A percentile compares a stretch with the other conserved stretches of the same genome.
phyloP scores from a whole-genome alignment of 441 rosid genomes.

The Francoa sonchifolia region DNA sequence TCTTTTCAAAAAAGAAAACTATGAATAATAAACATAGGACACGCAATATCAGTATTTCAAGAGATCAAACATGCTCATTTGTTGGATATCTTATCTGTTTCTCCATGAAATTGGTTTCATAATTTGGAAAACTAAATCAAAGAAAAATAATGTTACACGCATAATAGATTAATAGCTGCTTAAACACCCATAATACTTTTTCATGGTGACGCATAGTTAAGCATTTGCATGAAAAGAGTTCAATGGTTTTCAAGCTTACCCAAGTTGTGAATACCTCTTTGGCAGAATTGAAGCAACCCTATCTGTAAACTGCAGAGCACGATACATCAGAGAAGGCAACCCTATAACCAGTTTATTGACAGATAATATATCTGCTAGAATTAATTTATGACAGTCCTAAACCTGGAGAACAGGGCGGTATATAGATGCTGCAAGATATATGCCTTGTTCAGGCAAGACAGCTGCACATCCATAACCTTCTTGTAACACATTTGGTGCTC shows the following conservation, averaged over 20 bases:
- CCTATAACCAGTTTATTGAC: neutral
- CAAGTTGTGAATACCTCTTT: conserved; percentile 68
- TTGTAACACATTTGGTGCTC: conserved; percentile 61
- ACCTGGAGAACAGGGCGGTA: conserved; percentile 96
- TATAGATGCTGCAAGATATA: conserved; percentile 86
- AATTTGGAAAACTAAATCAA: too few species aligned
- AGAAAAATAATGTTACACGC: too few species aligned
- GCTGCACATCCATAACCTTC: conserved; percentile 98
- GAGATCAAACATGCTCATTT: too few species aligned
- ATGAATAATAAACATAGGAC: too few species aligned
- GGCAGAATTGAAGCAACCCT: conserved; percentile 81
- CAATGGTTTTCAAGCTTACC: conserved; percentile 38
- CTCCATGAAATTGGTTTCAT: too few species aligned
- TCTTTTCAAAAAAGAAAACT: too few species aligned
- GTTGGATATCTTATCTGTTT: too few species aligned
- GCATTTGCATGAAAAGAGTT: conserved; percentile 4
- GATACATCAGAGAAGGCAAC: conserved; percentile 17
- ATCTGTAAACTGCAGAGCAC: conserved; percentile 76
- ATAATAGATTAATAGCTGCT: neutral
- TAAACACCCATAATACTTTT: neutral
- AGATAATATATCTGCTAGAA: conserved; percentile 4
- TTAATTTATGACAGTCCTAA: conserved; percentile 12
- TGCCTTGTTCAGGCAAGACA: conserved; percentile 95
- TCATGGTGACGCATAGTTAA: neutral
- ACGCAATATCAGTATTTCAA: too few species aligned